A percentile compares a stretch with the other conserved stretches of the same genome.
phyloP scores from a whole-genome alignment of 768 basidiomycete genomes.

The Omphalotus guepiniiformis region DNA sequence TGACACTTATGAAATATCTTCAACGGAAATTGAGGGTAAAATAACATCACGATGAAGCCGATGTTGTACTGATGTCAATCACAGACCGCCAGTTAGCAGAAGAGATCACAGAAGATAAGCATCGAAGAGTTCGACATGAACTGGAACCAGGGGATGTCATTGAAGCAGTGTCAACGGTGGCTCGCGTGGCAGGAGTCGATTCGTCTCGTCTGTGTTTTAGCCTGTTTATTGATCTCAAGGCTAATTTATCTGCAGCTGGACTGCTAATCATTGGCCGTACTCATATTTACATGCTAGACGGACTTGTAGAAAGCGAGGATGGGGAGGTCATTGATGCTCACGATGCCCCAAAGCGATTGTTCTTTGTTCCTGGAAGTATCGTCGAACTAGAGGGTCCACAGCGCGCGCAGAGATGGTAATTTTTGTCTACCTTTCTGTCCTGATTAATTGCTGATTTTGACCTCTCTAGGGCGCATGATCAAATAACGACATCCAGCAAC shows the following conservation, averaged over 20 bases:
- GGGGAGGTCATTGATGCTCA: slow-evolving; percentile 87
- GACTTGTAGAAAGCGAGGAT: slow-evolving; percentile 79
- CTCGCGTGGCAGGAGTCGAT: slow-evolving; percentile 86
- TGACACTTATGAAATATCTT: slow-evolving; percentile 64
- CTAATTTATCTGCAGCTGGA: slow-evolving; percentile 59
- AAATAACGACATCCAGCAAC: slow-evolving; percentile 74
- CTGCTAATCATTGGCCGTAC: slow-evolving; percentile 82
- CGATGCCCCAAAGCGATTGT: slow-evolving; percentile 76
- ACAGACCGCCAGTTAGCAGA: slow-evolving; percentile 61
- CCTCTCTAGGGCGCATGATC: slow-evolving; percentile 65
- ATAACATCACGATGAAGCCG: too few species aligned
- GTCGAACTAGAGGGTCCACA: slow-evolving; percentile 78
- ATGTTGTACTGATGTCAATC: not conserved
- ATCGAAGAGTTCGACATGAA: slow-evolving; percentile 80
- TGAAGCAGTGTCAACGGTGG: slow-evolving; percentile 81
- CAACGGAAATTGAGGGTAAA: slow-evolving; percentile 58
- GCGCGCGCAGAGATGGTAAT: slow-evolving; percentile 78
- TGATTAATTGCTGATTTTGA: slow-evolving; percentile 3
- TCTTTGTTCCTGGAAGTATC: slow-evolving; percentile 82
- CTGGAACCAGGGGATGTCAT: slow-evolving; percentile 88
- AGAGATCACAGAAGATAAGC: slow-evolving; percentile 84
- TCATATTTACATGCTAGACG: slow-evolving; percentile 88
- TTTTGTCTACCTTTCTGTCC: not conserved
- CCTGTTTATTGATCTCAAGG: not conserved
- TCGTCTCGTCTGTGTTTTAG: slow-evolving; percentile 68